phyloP scores from a whole-genome alignment of 441 rosid genomes.

The Manihot esculenta region DNA sequence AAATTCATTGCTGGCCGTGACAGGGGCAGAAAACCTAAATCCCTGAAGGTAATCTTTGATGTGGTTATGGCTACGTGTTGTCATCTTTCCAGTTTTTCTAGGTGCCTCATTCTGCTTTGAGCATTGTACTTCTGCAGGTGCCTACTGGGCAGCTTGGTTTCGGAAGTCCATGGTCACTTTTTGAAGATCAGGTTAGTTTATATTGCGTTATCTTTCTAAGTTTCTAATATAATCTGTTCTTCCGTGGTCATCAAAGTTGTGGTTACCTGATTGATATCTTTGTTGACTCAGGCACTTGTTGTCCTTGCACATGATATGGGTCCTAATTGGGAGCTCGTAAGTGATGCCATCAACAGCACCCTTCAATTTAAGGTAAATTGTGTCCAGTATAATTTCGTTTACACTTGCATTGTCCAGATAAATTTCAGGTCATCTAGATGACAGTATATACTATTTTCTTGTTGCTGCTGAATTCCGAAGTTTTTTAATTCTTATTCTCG shows the following conservation, averaged over 20 bases:
- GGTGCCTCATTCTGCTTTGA: conserved; percentile 25
- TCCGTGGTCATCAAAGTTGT: conserved; percentile 17
- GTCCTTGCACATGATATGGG: conserved; percentile 99
- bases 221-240: conserved; percentile 11
- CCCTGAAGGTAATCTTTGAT: conserved; percentile 59
- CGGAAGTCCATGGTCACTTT: conserved; percentile 90
- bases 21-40: conserved; percentile 75
- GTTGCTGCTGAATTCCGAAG: conserved; percentile 13
- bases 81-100: conserved; percentile 18
- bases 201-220: conserved; percentile 15
- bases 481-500: conserved; percentile 10
- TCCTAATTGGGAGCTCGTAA: conserved; percentile 99
- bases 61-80: conserved; percentile 8
- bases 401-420: background rate
- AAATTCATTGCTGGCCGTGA: conserved; percentile 72
- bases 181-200: conserved; percentile 90
- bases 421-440: conserved; percentile 5
- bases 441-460: background rate
- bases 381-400: too few species aligned
- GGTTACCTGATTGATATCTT: conserved; percentile 21
- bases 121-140: conserved; percentile 49
- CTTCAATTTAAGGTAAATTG: conserved; percentile 82
- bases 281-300: conserved; percentile 80
- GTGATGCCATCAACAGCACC: conserved; percentile 93
- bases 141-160: conserved; percentile 74